Conservation (phyloP, 768 basidiomycete species). For the Ramaria rubella region DNA sequence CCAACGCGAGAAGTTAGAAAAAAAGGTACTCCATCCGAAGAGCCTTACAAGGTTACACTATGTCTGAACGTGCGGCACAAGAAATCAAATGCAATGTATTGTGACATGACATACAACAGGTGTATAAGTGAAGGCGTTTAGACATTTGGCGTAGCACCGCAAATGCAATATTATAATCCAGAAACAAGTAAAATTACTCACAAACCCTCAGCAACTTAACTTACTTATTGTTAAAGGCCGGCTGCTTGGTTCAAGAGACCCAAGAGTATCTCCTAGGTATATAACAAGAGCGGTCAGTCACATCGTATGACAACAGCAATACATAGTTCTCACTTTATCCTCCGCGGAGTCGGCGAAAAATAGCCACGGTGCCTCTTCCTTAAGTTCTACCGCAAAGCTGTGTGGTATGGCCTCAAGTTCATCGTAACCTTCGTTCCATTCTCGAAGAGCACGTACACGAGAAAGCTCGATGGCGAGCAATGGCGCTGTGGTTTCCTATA, state of each 20-base stretch:
- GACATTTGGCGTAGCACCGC: no score
- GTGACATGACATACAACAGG: no score
- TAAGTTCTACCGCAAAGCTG: conserved; percentile 62
- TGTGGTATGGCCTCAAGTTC: conserved; percentile 58
- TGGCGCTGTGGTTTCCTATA: conserved; percentile 26
- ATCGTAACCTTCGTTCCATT: conserved; percentile 65
- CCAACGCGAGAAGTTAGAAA: no score
- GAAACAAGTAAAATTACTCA: no score
- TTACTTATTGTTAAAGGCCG: background rate
- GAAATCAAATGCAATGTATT: no score
- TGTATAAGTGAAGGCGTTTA: no score
- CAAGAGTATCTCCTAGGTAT: conserved; percentile 2
- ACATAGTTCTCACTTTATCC: conserved; percentile 1
- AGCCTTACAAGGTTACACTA: no score
- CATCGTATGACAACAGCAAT: background rate
- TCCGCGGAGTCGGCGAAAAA: conserved; percentile 42
- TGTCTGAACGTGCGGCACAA: no score
- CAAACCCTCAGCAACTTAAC: no score
- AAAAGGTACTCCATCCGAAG: no score
- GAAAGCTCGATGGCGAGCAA: conserved; percentile 35
- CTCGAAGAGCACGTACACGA: conserved; percentile 40
- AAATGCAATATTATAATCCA: no score
- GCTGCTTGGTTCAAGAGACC: conserved; percentile 8
- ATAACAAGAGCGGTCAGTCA: background rate
- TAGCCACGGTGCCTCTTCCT: conserved; percentile 42